Evolutionary conservation across 805 yeast genomes (phyloP).

Genomic region (Pachysolen tannophilus): DNA sequence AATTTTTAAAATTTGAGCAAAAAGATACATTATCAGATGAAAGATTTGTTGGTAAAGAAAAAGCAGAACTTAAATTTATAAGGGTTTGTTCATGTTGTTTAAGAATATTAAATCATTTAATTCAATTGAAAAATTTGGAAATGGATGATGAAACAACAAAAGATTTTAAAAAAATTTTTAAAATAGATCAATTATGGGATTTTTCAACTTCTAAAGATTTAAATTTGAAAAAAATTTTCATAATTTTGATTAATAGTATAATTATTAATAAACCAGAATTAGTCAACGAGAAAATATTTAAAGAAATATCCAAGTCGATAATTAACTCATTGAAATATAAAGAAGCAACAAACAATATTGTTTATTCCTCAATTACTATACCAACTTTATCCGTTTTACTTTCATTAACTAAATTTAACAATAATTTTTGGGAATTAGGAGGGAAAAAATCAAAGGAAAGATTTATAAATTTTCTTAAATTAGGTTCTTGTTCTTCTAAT

Average conservation of each 20-base stretch:
- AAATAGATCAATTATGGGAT: slow-evolving; percentile 37
- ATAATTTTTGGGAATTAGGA: slow-evolving; percentile 43
- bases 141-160: slow-evolving; percentile 14
- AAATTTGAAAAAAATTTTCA: slow-evolving; percentile 31
- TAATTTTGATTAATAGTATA: slow-evolving; percentile 28
- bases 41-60: slow-evolving; percentile 58
- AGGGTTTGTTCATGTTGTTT: slow-evolving; percentile 31
- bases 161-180: slow-evolving; percentile 26
- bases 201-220: slow-evolving; percentile 29
- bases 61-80: slow-evolving; percentile 54
- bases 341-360: slow-evolving; percentile 22
- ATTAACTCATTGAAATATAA: slow-evolving; percentile 34
- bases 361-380: slow-evolving; percentile 38
- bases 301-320: slow-evolving; percentile 34
- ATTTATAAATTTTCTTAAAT: slow-evolving; percentile 35
- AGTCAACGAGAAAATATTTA: slow-evolving; percentile 24
- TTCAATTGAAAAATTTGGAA: slow-evolving; percentile 1
- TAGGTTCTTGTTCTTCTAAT: slow-evolving; percentile 48
- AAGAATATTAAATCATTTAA: slow-evolving; percentile 1
- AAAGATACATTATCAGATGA: slow-evolving; percentile 66
- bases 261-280: slow-evolving; percentile 14
- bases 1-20: slow-evolving; percentile 47
- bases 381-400: slow-evolving; percentile 42
- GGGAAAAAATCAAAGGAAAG: slow-evolving; percentile 35
- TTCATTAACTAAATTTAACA: slow-evolving; percentile 34